Base-by-base conservation (phyloP, 2,329 filamentous ascomycete species). In the Cadophora luteo-olivacea region DNA sequence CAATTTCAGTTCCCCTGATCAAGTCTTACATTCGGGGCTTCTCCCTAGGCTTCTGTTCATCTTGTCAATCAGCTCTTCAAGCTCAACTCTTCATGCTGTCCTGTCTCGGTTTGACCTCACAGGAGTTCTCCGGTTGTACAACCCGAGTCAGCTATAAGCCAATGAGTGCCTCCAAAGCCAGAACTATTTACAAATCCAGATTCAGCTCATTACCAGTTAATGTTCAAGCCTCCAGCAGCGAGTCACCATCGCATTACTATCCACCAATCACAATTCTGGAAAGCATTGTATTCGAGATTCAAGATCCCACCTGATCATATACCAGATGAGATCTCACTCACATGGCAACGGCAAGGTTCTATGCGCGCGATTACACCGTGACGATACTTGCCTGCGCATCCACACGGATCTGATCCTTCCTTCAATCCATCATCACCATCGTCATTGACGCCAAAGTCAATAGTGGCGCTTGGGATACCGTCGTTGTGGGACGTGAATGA, bases 301-400 rank as follows among this genome's bases (percentile, higher is more conserved):
- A 24, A 45, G 32, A 24, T 22, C 19, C 19, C 55, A 24, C 38
- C 29, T 60, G 55, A 45, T 41, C 12, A n/a, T 36, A 57, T 49
- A 49, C 54, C 49, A 58, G 24, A 51, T 58, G 33, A 48, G 55
- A 29, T 33, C 19, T 41, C 55, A 61, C 22, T 58, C 12, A 25
- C 55, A 49, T 33, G 25, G 32, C n/a, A 52, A 52, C 9, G 41
- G 11, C 33, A 48, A 22, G 36, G n/a, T 49, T 36, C 36, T 45
- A 68, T 68, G 62, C 57, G 62, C 62, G 65, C 61, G 57, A 64
- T 41, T 63, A 68, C 54, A 24, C 24, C 16, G 65, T 68, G 68
- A 68, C 65, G 62, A 66, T 62, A 70, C 58, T 45, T 24, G 33
- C 33, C 33, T 45, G 5, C 45, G 22, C 45, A 49, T 49, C 45